phyloP scores from a whole-genome alignment of 1,284 basidiomycete species.

The Porphyrellus sp. region DNA sequence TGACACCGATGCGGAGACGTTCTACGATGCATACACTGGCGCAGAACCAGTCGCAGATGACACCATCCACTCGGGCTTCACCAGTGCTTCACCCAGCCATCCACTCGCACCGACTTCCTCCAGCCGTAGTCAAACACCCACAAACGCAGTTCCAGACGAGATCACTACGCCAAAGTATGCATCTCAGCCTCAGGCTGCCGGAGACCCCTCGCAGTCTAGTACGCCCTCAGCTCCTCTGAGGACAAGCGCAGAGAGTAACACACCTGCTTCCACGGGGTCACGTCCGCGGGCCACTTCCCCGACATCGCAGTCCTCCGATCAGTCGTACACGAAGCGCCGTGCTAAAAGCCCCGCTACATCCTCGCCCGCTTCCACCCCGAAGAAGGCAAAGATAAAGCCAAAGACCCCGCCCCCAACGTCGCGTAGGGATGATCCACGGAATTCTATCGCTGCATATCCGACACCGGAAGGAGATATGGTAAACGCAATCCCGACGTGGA shows the following conservation, averaged over 20 bases:
- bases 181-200: conserved; percentile 33
- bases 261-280: conserved; percentile 20
- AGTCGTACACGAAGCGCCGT: conserved; percentile 39
- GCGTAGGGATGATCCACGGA: conserved; percentile 33
- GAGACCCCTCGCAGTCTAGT: conserved; percentile 16
- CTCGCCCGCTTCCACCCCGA: conserved; percentile 35
- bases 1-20: conserved; percentile 30
- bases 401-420: conserved; percentile 34
- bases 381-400: conserved; percentile 38
- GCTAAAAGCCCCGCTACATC: conserved; percentile 44
- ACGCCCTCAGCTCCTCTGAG: conserved; percentile 30
- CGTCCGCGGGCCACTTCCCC: conserved; percentile 27
- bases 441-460: conserved; percentile 63
- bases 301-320: conserved; percentile 28
- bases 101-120: conserved; percentile 10
- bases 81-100: conserved; percentile 4
- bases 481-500: conserved; percentile 75
- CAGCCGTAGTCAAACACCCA: conserved; percentile 30
- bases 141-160: conserved; percentile 9
- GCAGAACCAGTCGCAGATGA: conserved; percentile 17
- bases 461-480: conserved; percentile 48
- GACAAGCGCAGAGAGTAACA: conserved; percentile 31
- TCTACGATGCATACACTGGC: conserved; percentile 28
- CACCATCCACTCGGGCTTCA: conserved; percentile 15
- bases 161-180: conserved; percentile 40